A percentile compares a stretch with the other conserved stretches of the same genome.
These are phyloP conservation scores for Hansfordia pulvinata DNA, from an alignment of 2,329 filamentous ascomycete species.

Conservation along the genomic window DNA sequence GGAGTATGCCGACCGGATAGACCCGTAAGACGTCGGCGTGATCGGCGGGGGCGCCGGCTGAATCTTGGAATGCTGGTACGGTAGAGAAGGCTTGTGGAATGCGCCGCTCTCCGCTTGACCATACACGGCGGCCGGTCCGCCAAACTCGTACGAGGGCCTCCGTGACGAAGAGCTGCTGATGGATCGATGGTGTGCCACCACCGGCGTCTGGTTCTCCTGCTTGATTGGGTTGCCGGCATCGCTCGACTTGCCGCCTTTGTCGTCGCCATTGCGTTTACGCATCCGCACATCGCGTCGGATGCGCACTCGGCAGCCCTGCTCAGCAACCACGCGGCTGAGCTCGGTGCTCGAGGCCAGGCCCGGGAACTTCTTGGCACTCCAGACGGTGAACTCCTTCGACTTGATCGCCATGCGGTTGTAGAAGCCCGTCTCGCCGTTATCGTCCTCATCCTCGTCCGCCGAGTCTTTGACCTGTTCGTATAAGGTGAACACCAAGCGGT, in stretches of 20 bases:
- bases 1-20: too few relatives aligned
- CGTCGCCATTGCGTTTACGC: slow-evolving; percentile 73
- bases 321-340: slow-evolving; percentile 80
- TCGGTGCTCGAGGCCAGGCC: slow-evolving; percentile 81
- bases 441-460: slow-evolving; percentile 42
- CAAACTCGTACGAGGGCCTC: too few relatives aligned
- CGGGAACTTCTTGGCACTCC: slow-evolving; percentile 96
- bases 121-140: too few relatives aligned
- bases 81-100: too few relatives aligned
- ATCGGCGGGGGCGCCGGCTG: too few relatives aligned
- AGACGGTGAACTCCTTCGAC: slow-evolving; percentile 77
- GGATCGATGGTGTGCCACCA: too few relatives aligned
- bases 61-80: too few relatives aligned
- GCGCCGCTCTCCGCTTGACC: too few relatives aligned
- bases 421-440: slow-evolving; percentile 33
- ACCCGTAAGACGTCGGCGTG: too few relatives aligned
- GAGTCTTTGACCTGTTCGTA: slow-evolving; percentile 87
- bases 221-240: slow-evolving; percentile 33
- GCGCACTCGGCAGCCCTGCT: slow-evolving; percentile 91
- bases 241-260: slow-evolving; percentile 42
- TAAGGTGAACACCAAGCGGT: slow-evolving; percentile 80
- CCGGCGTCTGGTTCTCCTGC: slow-evolving; percentile 57
- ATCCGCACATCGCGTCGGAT: slow-evolving; percentile 91
- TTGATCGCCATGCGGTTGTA: slow-evolving; percentile 84
- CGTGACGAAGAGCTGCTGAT: too few relatives aligned